Evolutionary conservation across 73 alveolate species (phyloP).

Genomic region (Tetrahymena elliotti): DNA sequence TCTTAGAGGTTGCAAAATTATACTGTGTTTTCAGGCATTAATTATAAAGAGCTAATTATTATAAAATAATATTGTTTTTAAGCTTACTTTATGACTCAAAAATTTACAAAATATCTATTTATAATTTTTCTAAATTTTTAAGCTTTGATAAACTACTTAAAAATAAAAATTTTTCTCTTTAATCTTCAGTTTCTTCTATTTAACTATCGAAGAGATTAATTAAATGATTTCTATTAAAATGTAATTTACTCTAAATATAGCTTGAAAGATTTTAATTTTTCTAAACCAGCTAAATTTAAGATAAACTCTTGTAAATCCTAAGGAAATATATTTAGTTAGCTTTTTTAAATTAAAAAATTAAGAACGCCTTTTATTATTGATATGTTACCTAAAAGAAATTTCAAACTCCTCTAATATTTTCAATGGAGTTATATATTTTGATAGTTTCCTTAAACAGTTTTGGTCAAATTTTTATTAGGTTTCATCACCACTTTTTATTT

Average conservation of each 20-base stretch:
- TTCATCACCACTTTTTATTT: no score
- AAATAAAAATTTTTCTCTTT: not conserved
- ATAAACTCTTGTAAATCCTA: not conserved
- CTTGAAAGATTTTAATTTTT: not conserved
- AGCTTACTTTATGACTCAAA: not conserved
- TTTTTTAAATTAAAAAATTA: no score
- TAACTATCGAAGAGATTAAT: not conserved
- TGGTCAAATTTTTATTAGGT: no score
- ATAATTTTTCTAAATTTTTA: not conserved
- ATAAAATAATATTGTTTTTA: not conserved
- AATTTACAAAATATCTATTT: not conserved
- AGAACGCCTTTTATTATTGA: no score
- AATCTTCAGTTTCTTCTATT: not conserved
- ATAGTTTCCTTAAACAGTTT: no score
- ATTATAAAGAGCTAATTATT: not conserved
- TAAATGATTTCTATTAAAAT: not conserved
- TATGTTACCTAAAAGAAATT: not conserved
- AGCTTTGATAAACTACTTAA: not conserved
- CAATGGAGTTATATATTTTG: not conserved
- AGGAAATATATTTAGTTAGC: not conserved
- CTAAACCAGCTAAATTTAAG: not conserved
- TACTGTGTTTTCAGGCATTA: not conserved
- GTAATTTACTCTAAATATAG: not conserved
- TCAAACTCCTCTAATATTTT: not conserved
- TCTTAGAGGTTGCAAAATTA: not conserved